Evolutionary conservation across 2,329 filamentous ascomycete genomes (phyloP), one percentile per base, ranked within the genome.

Genomic region (Metarhizium sp.): DNA sequence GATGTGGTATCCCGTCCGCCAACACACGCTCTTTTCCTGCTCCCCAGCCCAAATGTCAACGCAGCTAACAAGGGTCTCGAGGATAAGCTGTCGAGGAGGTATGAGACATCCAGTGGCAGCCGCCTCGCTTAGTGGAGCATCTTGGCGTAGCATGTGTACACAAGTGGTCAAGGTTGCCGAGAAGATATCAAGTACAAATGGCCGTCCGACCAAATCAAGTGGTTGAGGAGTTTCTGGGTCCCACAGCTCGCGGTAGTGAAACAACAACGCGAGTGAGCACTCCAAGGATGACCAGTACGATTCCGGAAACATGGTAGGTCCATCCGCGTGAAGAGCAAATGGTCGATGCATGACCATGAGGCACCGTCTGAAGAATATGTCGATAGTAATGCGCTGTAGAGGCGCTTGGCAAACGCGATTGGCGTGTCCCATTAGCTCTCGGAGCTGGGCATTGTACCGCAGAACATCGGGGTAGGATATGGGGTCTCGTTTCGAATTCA

Each of bases 221-320:
- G 65, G 60, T 50, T 63, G 57, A 29, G 30, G 50, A 10, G 59
- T 55, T 13, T 67, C 66, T 34, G 61, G 59, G 8, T 65, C 62
- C 66, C 67, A 70, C 43, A 71, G 59, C 54, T 71, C 67, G 47
- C 68, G 67, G 47, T 70, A 70, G 55, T 70, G 67, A 48, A 71
- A 62, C 4, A 71, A 61, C 29, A 71, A 59, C 8, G 68, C 67
- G 6, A 71, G 63, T 0, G 68, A 69, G 59, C 69, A 71, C 60
- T 70, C 67, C 18, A 71, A 61, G 7, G 69, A 71, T 18, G 64
- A 66, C 67, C 69, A 71, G 61, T 70, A 70, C 34, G 67, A 67
- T 55, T 70, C 67, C 5, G 69, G 65, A 51, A 66, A 70, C 60
- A 67, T 52, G 51, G 59, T 57, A 1, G 68, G 69, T 0, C 67